Conservation (phyloP, 2,329 filamentous ascomycete genomes). For the Trichoderma cornu-damae region DNA sequence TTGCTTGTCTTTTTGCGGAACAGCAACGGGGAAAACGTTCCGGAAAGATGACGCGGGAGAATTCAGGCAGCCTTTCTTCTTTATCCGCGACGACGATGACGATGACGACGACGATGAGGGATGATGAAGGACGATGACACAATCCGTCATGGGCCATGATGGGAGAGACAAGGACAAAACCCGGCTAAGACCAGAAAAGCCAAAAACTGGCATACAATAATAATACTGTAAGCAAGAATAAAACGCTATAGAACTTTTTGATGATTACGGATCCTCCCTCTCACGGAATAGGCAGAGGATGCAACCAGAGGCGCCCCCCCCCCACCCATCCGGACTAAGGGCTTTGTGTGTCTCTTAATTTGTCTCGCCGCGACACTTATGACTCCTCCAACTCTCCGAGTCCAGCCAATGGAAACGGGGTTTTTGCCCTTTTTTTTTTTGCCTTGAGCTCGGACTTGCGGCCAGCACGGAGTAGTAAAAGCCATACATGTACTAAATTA, state of each 20-base stretch:
- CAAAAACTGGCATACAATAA: neutral
- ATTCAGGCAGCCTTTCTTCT: neutral
- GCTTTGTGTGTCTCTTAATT: constrained; percentile 9
- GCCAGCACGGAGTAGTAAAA: neutral
- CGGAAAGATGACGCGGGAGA: too few species aligned
- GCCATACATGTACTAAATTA: too few species aligned
- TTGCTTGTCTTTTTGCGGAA: neutral
- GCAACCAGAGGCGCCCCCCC: neutral
- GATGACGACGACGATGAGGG: too few species aligned
- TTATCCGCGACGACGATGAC: too few species aligned
- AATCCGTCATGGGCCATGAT: constrained; percentile 7
- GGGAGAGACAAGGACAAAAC: constrained; percentile 3
- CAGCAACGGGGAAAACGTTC: too few species aligned
- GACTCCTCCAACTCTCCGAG: neutral
- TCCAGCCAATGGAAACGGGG: constrained; percentile 4
- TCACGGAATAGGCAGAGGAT: neutral
- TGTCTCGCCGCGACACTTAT: neutral
- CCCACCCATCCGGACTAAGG: constrained; percentile 4
- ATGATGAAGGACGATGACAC: constrained; percentile 4
- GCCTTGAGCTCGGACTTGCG: neutral
- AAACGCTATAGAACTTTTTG: neutral
- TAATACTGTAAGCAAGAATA: neutral
- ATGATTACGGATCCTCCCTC: constrained; percentile 3
- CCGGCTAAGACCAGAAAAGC: neutral
- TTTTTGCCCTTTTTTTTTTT: neutral